These are phyloP conservation scores for Fragaria nilgerrensis DNA, from an alignment of 306 rosid genomes.

Conservation along the genomic window DNA sequence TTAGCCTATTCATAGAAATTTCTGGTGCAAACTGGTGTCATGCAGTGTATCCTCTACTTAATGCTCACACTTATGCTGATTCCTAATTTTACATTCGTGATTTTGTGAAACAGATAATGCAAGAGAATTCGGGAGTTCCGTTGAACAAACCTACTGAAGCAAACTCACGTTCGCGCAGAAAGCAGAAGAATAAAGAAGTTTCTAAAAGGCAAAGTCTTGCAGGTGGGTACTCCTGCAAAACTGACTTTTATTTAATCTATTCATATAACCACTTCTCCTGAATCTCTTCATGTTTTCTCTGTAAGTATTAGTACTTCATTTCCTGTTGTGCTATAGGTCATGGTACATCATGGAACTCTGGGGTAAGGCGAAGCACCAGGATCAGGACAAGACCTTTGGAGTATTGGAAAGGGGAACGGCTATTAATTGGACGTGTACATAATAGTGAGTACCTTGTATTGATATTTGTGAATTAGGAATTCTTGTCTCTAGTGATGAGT, in stretches of 20 bases:
- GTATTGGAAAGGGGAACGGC: conserved; percentile 86
- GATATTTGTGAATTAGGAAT: background rate
- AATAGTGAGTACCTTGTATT: conserved; percentile 47
- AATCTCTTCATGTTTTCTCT: background rate
- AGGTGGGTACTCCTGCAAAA: conserved; percentile 41
- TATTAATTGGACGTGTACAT: conserved; percentile 71
- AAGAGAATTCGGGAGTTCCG: conserved; percentile 22
- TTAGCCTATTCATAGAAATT: background rate
- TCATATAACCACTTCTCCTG: background rate
- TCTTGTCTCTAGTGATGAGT: background rate
- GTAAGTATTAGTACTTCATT: background rate
- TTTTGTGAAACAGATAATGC: conserved; percentile 14
- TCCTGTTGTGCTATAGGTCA: conserved; percentile 45
- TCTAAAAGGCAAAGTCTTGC: conserved; percentile 62
- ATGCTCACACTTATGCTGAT: background rate
- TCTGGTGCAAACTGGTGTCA: background rate
- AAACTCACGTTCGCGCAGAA: conserved; percentile 21
- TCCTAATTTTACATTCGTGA: background rate
- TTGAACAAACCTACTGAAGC: conserved; percentile 36
- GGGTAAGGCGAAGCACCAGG: conserved; percentile 84
- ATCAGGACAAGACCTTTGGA: conserved; percentile 79
- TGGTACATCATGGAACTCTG: conserved; percentile 60
- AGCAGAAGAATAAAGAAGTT: conserved; percentile 21
- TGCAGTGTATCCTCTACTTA: background rate
- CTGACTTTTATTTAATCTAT: background rate